These are phyloP conservation scores for Boletus insuetus DNA, from an alignment of 768 basidiomycete genomes.

Conservation along the genomic window DNA sequence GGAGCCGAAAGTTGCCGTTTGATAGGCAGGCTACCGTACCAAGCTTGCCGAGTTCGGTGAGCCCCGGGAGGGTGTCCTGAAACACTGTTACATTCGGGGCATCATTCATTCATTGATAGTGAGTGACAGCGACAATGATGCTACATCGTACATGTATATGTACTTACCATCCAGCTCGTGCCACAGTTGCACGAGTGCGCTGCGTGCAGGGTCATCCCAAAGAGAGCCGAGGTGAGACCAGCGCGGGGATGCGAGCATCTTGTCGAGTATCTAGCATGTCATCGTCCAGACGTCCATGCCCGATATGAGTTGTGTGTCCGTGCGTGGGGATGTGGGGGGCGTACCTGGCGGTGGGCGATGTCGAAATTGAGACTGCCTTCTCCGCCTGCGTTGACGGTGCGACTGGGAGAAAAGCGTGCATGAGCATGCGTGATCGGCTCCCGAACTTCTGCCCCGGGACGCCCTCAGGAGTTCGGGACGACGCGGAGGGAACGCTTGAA, in stretches of 20 bases:
- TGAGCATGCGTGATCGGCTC: neutral
- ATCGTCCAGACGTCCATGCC: neutral
- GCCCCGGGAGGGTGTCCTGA: slow-evolving; percentile 50
- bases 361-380: slow-evolving; percentile 53
- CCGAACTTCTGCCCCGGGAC: no score
- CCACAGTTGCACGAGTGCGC: slow-evolving; percentile 52
- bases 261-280: slow-evolving; percentile 49
- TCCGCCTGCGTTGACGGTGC: slow-evolving; percentile 42
- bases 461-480: no score
- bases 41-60: slow-evolving; percentile 50
- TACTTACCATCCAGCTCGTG: slow-evolving; percentile 52
- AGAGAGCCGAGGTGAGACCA: slow-evolving; percentile 49
- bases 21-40: slow-evolving; percentile 53
- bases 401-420: slow-evolving; percentile 25
- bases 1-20: slow-evolving; percentile 60
- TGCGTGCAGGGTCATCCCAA: slow-evolving; percentile 45
- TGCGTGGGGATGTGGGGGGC: neutral
- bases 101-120: no score
- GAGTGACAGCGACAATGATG: no score
- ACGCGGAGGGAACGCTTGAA: no score
- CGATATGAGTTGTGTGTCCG: neutral
- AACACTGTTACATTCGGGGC: slow-evolving; percentile 41
- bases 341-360: slow-evolving; percentile 52
- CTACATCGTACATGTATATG: no score
- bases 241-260: slow-evolving; percentile 45